Evolutionary conservation across 768 basidiomycete species (phyloP).

Genomic region (Rubroboletus satanas): DNA sequence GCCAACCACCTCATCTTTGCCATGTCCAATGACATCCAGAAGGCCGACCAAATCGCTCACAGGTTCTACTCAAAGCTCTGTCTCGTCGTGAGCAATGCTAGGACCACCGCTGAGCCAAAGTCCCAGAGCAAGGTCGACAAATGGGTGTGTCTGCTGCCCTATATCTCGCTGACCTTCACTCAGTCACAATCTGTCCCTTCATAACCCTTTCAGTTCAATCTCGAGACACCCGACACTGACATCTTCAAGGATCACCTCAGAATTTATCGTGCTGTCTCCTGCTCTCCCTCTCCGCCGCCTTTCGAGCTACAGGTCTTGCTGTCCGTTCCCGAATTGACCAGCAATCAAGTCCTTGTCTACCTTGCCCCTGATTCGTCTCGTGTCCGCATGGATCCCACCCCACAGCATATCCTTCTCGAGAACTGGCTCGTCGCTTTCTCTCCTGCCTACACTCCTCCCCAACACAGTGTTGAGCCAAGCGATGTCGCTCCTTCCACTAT

Average conservation of each 20-base stretch:
- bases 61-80: slow-evolving; percentile 81
- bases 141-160: slow-evolving; percentile 57
- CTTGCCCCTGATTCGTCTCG: slow-evolving; percentile 55
- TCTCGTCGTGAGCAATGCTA: slow-evolving; percentile 68
- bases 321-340: slow-evolving; percentile 61
- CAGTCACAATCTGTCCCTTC: background rate
- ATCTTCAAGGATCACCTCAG: slow-evolving; percentile 58
- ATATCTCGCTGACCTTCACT: background rate
- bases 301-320: slow-evolving; percentile 70
- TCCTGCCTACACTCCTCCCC: slow-evolving; percentile 16
- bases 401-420: slow-evolving; percentile 69
- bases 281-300: slow-evolving; percentile 35
- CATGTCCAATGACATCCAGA: slow-evolving; percentile 54
- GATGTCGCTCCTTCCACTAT: slow-evolving; percentile 70
- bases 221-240: slow-evolving; percentile 74
- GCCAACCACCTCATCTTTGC: slow-evolving; percentile 22
- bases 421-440: slow-evolving; percentile 56
- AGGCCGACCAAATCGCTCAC: slow-evolving; percentile 84
- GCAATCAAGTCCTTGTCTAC: slow-evolving; percentile 72
- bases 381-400: slow-evolving; percentile 64
- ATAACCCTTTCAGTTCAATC: slow-evolving; percentile 57
- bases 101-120: slow-evolving; percentile 52
- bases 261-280: slow-evolving; percentile 52
- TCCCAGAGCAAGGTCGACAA: slow-evolving; percentile 60
- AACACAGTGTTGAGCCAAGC: slow-evolving; percentile 25